Base-by-base conservation (phyloP, 805 yeast species). In the Kuraishia capsulata region DNA sequence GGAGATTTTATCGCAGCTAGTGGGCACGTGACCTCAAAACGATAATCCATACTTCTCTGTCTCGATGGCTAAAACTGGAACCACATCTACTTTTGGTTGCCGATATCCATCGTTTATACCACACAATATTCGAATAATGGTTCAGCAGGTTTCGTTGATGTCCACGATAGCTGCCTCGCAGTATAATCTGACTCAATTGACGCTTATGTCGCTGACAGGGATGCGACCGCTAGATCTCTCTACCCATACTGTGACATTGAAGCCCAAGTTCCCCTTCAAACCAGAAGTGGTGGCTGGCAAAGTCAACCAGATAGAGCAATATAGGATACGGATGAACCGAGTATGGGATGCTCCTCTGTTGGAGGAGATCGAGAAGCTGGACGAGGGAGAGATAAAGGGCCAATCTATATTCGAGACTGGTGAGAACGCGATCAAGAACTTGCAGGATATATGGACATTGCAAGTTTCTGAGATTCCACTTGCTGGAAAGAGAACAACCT, bases 401-500 rank as follows among this genome's bases (percentile, higher is more conserved):
- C 46, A 46, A 23, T 39, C 56, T 4, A 37, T 51, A 4, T 24
- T 42, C 28, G 33, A 44, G 30, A 16, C 43, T 25, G 39, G 40
- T n/a, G n/a, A n/a, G n/a, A 35, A 32, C 11, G 36, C 40, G 16
- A 32, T 38, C 3, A 36, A 47, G 39, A 47, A 41, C 44, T 11
- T 23, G 26, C 49, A 44, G 40, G 64, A 49, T 44, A 59, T 58
- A 30, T 83, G 89, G 90, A 69, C 79, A 1, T 49, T 83, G 5
- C 82, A 75, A 46, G 64, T 78, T 20, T 64, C 75, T 4, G 94
- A 84, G 56, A 79, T 84, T 10, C 92, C 92, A 2, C 73, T 79
- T 5, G 89, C 86, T 8, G 90, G 90, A 3, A 72, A 67, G 59
- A 69, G 73, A 50, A 70, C 72, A 54, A 79, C 71, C 39, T 71